phyloP scores from a whole-genome alignment of 129 eudicot genomes.

The Ambrosia artemisiifolia region DNA sequence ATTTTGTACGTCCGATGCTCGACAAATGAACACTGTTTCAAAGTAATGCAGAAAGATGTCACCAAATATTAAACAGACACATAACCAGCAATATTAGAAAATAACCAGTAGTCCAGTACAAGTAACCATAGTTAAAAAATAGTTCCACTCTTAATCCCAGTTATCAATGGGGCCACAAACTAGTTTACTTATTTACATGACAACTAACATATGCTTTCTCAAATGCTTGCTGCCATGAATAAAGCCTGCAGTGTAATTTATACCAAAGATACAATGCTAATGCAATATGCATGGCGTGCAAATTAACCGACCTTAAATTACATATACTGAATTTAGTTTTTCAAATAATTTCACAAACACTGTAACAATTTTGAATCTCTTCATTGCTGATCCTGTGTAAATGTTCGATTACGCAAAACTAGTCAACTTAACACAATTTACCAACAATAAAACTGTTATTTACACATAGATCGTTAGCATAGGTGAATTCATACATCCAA shows the following conservation, averaged over 20 bases:
- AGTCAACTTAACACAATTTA: background rate
- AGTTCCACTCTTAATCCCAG: background rate
- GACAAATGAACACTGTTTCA: conserved; percentile 88
- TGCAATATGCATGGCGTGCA: background rate
- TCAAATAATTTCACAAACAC: background rate
- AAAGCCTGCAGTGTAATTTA: background rate
- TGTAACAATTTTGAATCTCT: background rate
- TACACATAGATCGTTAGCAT: background rate
- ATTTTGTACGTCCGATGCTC: conserved; percentile 98
- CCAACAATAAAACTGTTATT: background rate
- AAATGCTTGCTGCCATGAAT: background rate
- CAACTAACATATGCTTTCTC: background rate
- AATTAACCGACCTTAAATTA: background rate
- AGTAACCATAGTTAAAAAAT: background rate
- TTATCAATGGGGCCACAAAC: background rate
- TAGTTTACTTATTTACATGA: background rate
- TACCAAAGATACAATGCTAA: background rate
- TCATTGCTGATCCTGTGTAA: background rate
- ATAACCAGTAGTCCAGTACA: background rate
- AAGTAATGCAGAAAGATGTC: conserved; percentile 9
- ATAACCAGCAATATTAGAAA: background rate
- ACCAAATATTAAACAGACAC: background rate
- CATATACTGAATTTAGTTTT: background rate
- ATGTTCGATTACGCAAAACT: background rate
- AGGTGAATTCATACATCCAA: background rate